Conservation (phyloP, 768 basidiomycete species). For the Tulasnella sp. region DNA sequence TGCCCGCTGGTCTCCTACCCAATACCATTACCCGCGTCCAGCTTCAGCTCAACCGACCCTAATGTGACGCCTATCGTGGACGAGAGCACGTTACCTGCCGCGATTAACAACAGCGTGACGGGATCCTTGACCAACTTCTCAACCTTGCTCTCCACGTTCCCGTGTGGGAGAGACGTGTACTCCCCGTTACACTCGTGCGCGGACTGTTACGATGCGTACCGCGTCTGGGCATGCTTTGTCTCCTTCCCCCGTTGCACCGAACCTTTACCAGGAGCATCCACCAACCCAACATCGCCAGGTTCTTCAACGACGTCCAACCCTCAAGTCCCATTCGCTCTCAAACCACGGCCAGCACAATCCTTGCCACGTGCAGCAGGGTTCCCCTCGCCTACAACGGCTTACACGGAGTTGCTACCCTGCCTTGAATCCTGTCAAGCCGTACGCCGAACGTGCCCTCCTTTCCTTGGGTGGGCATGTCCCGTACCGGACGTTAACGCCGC, state of each 20-base stretch:
- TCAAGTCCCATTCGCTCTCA: constrained; percentile 27
- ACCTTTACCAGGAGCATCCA: constrained; percentile 29
- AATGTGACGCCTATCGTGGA: constrained; percentile 44
- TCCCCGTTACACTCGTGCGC: constrained; percentile 76
- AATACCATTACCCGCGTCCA: constrained; percentile 63
- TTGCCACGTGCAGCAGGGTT: constrained; percentile 55
- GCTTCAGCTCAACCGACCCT: constrained; percentile 51
- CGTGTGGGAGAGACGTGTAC: constrained; percentile 80
- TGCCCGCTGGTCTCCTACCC: constrained; percentile 74
- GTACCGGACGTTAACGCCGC: constrained; percentile 61
- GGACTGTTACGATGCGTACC: constrained; percentile 73
- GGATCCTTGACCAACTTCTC: constrained; percentile 75
- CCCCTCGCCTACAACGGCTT: constrained; percentile 52
- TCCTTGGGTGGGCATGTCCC: constrained; percentile 74
- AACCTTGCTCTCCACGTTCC: constrained; percentile 65
- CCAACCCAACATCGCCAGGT: background rate
- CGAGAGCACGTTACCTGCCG: constrained; percentile 50
- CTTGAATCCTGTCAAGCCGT: constrained; percentile 74
- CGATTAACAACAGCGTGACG: constrained; percentile 57
- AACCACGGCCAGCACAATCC: background rate
- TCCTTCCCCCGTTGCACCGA: constrained; percentile 79
- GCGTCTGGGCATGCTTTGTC: constrained; percentile 74
- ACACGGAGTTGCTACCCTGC: constrained; percentile 74
- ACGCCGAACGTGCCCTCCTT: constrained; percentile 76
- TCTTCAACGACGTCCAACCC: constrained; percentile 36